phyloP scores from a whole-genome alignment of 2,329 filamentous ascomycete genomes.

The Xylariaceae sp. region DNA sequence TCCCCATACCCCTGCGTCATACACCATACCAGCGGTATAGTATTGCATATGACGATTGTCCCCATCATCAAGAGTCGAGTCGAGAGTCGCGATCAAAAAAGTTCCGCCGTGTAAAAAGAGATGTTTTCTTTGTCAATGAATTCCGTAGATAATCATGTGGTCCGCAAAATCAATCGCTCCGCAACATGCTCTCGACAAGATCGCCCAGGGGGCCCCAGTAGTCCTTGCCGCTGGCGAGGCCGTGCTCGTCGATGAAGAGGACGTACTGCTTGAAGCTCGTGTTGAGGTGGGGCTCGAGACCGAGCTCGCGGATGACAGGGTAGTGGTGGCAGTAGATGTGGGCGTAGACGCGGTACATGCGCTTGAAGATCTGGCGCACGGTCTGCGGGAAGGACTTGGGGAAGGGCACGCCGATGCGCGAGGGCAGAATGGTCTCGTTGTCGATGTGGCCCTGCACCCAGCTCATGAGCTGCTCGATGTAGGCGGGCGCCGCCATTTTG shows the following conservation, averaged over 20 bases:
- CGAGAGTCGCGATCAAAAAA: neutral
- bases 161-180: slow-evolving; percentile 61
- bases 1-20: neutral
- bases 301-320: slow-evolving; percentile 89
- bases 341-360: slow-evolving; percentile 96
- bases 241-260: slow-evolving; percentile 95
- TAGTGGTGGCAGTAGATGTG: slow-evolving; percentile 99
- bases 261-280: slow-evolving; percentile 99
- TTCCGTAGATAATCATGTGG: too few relatives aligned
- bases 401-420: slow-evolving; percentile 89
- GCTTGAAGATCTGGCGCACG: slow-evolving; percentile 95
- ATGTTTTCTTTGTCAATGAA: too few relatives aligned
- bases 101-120: too few relatives aligned
- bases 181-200: slow-evolving; percentile 94
- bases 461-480: slow-evolving; percentile 95
- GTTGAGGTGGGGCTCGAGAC: slow-evolving; percentile 94
- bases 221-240: slow-evolving; percentile 85
- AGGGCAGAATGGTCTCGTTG: slow-evolving; percentile 93
- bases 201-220: slow-evolving; percentile 96
- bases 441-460: slow-evolving; percentile 96
- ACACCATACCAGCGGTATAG: neutral
- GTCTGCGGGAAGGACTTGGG: slow-evolving; percentile 85
- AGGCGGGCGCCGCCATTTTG: slow-evolving; percentile 95
- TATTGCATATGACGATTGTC: neutral
- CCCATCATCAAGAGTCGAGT: neutral